These are phyloP conservation scores for Suillus luteus DNA, from an alignment of 768 basidiomycete genomes.

Conservation along the genomic window DNA sequence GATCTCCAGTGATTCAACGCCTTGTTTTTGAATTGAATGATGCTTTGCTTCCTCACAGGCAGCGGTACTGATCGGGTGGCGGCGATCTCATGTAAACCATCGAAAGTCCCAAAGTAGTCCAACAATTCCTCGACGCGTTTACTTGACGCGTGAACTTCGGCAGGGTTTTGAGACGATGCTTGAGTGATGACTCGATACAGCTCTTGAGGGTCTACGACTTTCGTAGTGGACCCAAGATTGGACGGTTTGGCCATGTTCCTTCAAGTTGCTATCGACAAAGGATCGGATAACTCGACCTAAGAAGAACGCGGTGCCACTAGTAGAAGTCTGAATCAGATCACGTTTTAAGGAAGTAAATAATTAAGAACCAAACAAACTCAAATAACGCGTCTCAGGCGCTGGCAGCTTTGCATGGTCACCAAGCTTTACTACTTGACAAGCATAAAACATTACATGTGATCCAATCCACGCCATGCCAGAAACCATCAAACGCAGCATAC, in stretches of 20 bases:
- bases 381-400: slow-evolving; percentile 47
- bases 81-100: slow-evolving; percentile 74
- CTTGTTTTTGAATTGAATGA: slow-evolving; percentile 88
- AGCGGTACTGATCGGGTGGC: slow-evolving; percentile 59
- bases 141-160: slow-evolving; percentile 47
- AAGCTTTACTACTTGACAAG: neutral
- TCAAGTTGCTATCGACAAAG: slow-evolving; percentile 6
- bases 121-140: slow-evolving; percentile 68
- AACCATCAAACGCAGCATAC: neutral
- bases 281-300: slow-evolving; percentile 11
- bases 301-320: slow-evolving; percentile 2
- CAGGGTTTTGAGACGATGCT: slow-evolving; percentile 74
- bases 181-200: slow-evolving; percentile 64
- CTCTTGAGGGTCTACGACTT: slow-evolving; percentile 59
- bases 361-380: slow-evolving; percentile 30
- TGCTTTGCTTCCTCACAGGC: slow-evolving; percentile 73
- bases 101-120: slow-evolving; percentile 69
- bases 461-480: neutral
- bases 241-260: slow-evolving; percentile 24
- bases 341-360: slow-evolving; percentile 15
- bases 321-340: slow-evolving; percentile 3
- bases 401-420: neutral
- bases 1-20: slow-evolving; percentile 76
- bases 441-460: neutral
- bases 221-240: slow-evolving; percentile 9